Evolutionary conservation across 805 yeast genomes (phyloP).

Genomic region (Saccharomycopsis fibuligera): DNA sequence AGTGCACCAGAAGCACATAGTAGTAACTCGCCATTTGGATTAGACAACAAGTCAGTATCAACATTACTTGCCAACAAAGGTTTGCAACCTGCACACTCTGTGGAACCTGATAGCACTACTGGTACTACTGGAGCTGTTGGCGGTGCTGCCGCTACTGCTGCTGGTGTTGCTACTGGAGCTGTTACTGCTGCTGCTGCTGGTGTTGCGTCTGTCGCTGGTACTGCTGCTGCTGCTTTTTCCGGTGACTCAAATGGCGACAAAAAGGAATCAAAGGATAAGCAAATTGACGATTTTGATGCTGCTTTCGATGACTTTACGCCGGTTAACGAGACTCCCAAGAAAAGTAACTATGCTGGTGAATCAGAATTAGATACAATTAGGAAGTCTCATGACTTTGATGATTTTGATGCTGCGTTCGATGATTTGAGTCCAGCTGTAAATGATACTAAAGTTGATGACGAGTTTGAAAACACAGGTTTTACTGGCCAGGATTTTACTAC

Average conservation of each 20-base stretch:
- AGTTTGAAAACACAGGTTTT: too few species aligned
- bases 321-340: too few species aligned
- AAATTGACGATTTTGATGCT: constrained; percentile 7
- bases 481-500: not conserved
- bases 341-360: too few species aligned
- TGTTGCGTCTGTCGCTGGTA: constrained; percentile 6
- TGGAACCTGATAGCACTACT: not conserved
- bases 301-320: constrained; percentile 23
- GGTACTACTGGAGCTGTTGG: not conserved
- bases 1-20: not conserved
- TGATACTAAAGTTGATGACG: constrained; percentile 26
- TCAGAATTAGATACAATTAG: not conserved
- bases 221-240: constrained; percentile 21
- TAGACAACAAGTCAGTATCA: not conserved
- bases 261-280: not conserved
- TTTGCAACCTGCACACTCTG: not conserved
- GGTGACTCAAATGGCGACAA: not conserved
- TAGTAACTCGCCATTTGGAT: not conserved
- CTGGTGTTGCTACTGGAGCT: not conserved
- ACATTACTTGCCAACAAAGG: not conserved
- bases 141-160: not conserved
- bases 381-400: constrained; percentile 13
- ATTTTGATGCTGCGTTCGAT: constrained; percentile 36
- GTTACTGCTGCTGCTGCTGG: not conserved
- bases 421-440: constrained; percentile 27